Base-by-base conservation (phyloP, 305 asterid species). In the Fraxinus floribunda region DNA sequence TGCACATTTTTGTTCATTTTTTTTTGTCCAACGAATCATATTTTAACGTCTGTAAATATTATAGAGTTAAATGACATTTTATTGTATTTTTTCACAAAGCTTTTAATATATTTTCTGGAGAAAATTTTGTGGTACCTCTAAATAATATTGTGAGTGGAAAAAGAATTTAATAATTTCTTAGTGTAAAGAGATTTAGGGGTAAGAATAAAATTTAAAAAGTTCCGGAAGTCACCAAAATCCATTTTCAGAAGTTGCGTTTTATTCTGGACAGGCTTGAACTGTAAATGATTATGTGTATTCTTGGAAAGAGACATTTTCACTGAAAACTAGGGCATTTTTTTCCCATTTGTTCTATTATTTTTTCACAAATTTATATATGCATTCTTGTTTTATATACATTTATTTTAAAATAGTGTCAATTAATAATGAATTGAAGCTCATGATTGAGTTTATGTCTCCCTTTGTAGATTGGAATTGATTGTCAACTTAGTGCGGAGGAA, bases 401-500 rank as follows among this genome's bases (percentile, higher is more conserved):
- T 41, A 8, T 11, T 46, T 46, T 0, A 49, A 49, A 49, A 49
- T 15, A 49, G 7, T 49, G 60, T 49, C 11, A 64, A 64, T 64
- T 24, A 64, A 64, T 10, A 66, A 11, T 29, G 46, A 10, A 73
- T 76, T 49, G 41, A 70, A 80, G 74, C 86, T 78, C 78, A 77
- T 62, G 76, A 85, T 57, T 80, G 78, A 10, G 15, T 71, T 15
- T 36, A 15, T 71, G 30, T 80, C 8, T 76, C 81, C 32, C 5
- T 4, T 79, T 77, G 8, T 79, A 94, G 98, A 90, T 94, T 46
- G 97, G 97, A 75, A 93, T 94, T 71, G 97, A 94, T 82, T 94
- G 64, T 90, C 97, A 92, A 83, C 97, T 94, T 32, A 94, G 98
- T 82, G 98, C 97, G 2, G 97, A 93, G 84, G 98, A 94, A 77